Evolutionary conservation across 1,284 basidiomycete genomes (phyloP).

Genomic region (Rugosomyces carneus): DNA sequence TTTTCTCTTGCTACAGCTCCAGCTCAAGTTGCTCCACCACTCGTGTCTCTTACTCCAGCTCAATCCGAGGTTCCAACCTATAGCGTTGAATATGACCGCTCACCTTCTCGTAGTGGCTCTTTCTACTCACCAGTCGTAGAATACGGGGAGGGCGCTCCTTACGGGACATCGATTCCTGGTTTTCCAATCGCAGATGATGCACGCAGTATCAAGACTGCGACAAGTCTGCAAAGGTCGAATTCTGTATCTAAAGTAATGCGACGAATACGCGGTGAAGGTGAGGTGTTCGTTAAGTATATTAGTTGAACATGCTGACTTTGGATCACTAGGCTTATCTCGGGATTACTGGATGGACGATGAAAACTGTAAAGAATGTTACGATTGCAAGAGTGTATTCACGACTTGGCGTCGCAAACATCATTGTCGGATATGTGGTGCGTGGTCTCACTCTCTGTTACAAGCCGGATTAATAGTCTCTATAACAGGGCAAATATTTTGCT

Average conservation of each 20-base stretch:
- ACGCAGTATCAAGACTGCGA: slow-evolving; percentile 67
- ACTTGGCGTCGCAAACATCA: slow-evolving; percentile 93
- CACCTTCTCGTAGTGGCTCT: slow-evolving; percentile 46
- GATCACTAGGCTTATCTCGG: slow-evolving; percentile 58
- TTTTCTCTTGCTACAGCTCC: slow-evolving; percentile 48
- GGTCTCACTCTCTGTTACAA: not conserved
- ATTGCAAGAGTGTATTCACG: slow-evolving; percentile 88
- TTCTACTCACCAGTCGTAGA: slow-evolving; percentile 49
- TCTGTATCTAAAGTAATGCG: slow-evolving; percentile 88
- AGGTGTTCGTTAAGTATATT: slow-evolving; percentile 11
- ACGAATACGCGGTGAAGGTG: slow-evolving; percentile 81
- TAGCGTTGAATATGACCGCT: slow-evolving; percentile 53
- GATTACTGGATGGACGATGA: slow-evolving; percentile 99
- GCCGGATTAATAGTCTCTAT: not conserved
- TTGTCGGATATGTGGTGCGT: slow-evolving; percentile 84
- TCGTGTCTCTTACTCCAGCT: slow-evolving; percentile 77
- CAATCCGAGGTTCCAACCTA: slow-evolving; percentile 69
- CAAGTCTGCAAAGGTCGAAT: slow-evolving; percentile 65
- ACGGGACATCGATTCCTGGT: slow-evolving; percentile 73
- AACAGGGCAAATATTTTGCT: slow-evolving; percentile 87
- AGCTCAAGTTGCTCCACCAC: slow-evolving; percentile 64
- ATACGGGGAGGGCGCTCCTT: slow-evolving; percentile 47
- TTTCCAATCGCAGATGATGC: slow-evolving; percentile 82
- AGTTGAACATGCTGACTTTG: slow-evolving; percentile 8
- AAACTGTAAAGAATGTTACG: slow-evolving; percentile 91